A percentile compares a stretch with the other conserved stretches of the same genome.
Conservation (phyloP, 768 basidiomycete genomes). For the Collybia mongolica region DNA sequence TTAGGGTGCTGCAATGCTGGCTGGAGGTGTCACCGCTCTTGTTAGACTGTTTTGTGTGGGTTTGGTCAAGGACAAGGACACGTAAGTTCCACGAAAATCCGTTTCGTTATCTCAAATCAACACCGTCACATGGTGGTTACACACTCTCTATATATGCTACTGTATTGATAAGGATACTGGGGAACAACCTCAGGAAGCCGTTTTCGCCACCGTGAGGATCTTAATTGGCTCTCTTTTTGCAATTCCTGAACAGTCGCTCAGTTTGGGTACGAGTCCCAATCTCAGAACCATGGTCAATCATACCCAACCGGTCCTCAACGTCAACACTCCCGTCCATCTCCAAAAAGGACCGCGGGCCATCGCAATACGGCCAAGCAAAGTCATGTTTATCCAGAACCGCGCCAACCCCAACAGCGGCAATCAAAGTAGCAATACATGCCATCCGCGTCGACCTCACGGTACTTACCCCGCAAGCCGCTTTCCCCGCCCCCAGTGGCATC, state of each 20-base stretch:
- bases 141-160: conserved; percentile 47
- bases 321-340: conserved; percentile 5
- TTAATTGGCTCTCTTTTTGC: not conserved
- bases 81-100: conserved; percentile 26
- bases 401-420: conserved; percentile 7
- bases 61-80: conserved; percentile 74
- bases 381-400: conserved; percentile 7
- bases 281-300: conserved; percentile 9
- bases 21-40: conserved; percentile 76
- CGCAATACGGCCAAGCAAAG: not conserved
- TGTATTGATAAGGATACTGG: conserved; percentile 48
- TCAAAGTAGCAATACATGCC: conserved; percentile 16
- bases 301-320: conserved; percentile 8
- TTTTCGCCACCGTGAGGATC: conserved; percentile 35
- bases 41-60: conserved; percentile 85
- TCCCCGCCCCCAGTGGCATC: conserved; percentile 17
- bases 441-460: conserved; percentile 19
- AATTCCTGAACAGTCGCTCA: conserved; percentile 10
- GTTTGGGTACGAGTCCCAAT: conserved; percentile 32
- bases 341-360: conserved; percentile 2
- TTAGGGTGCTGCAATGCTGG: conserved; percentile 70
- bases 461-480: conserved; percentile 25
- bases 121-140: conserved; percentile 31
- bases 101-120: not conserved
- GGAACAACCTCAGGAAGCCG: conserved; percentile 37